These are phyloP conservation scores for Fusarium sublunatum DNA, from an alignment of 2,329 filamentous ascomycete species.

Conservation along the genomic window DNA sequence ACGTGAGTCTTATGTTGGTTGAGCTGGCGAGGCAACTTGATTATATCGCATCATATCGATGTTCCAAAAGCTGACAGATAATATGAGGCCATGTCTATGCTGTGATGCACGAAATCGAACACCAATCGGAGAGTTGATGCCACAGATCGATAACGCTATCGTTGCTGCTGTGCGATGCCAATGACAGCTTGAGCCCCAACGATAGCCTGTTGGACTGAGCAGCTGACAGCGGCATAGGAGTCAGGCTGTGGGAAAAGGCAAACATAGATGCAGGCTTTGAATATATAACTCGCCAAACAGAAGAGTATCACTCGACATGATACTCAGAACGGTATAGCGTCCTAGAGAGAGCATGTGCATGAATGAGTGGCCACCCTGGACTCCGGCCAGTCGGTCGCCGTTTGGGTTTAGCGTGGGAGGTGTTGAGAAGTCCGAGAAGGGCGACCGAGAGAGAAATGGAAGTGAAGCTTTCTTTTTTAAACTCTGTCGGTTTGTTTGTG, in stretches of 20 bases:
- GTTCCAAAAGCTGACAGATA: background rate
- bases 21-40: constrained; percentile 14
- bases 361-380: constrained; percentile 37
- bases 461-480: constrained; percentile 10
- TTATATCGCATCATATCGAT: constrained; percentile 4
- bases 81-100: constrained; percentile 35
- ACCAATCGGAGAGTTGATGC: constrained; percentile 29
- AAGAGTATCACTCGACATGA: constrained; percentile 27
- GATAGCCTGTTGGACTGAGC: constrained; percentile 14
- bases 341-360: constrained; percentile 39
- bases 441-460: constrained; percentile 43
- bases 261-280: constrained; percentile 2
- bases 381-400: constrained; percentile 41
- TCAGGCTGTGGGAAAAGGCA: constrained; percentile 2
- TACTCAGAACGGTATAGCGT: constrained; percentile 33
- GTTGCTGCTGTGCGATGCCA: constrained; percentile 25
- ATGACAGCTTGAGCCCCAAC: constrained; percentile 20
- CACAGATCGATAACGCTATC: constrained; percentile 31
- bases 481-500: constrained; percentile 4
- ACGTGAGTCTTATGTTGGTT: constrained; percentile 3
- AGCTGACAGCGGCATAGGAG: constrained; percentile 5
- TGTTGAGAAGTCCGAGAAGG: constrained; percentile 39
- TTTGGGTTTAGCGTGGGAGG: constrained; percentile 41
- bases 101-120: constrained; percentile 36
- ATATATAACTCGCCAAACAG: constrained; percentile 7